Percentiles rank a stretch among this genome's conserved stretches.
Evolutionary conservation across 176 grass and related monocot species (phyloP).

Genomic region (Raddia distichophylla): DNA sequence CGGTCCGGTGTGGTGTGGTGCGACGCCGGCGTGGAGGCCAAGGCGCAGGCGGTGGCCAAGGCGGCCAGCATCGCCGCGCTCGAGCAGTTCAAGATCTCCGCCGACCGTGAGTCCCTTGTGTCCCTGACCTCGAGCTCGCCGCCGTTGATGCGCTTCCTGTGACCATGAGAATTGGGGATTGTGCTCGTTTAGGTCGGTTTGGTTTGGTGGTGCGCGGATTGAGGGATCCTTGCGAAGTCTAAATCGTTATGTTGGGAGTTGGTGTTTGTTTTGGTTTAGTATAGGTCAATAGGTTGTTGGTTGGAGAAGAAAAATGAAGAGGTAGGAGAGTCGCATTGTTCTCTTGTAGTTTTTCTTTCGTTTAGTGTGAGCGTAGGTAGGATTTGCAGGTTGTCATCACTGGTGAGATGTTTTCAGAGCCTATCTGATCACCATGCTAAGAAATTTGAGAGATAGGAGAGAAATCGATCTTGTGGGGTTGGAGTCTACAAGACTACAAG

Average conservation of each 20-base stretch:
- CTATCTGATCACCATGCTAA: background rate
- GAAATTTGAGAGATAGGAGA: background rate
- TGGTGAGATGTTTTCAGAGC: background rate
- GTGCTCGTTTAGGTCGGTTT: conserved; percentile 1
- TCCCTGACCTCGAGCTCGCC: background rate
- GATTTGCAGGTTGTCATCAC: background rate
- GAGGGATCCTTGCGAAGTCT: conserved; percentile 10
- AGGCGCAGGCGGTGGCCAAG: conserved; percentile 51
- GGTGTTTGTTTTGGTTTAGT: conserved; percentile 22
- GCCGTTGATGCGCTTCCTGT: conserved; percentile 20
- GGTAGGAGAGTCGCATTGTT: conserved; percentile 9
- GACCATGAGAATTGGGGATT: background rate
- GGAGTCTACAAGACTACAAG: background rate
- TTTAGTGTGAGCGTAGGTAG: background rate
- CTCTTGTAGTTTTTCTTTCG: background rate
- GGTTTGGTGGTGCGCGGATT: conserved; percentile 2
- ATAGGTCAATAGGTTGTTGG: conserved; percentile 10
- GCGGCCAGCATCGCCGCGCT: conserved; percentile 65
- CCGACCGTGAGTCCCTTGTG: conserved; percentile 70
- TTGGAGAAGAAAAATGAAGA: background rate
- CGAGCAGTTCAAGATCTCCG: conserved; percentile 99
- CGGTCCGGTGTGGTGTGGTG: conserved; percentile 55
- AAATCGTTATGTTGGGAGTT: background rate
- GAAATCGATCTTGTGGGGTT: background rate
- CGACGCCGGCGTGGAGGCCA: conserved; percentile 64